phyloP scores from a whole-genome alignment of 2,329 filamentous ascomycete species.

The Cladophialophora bantiana region DNA sequence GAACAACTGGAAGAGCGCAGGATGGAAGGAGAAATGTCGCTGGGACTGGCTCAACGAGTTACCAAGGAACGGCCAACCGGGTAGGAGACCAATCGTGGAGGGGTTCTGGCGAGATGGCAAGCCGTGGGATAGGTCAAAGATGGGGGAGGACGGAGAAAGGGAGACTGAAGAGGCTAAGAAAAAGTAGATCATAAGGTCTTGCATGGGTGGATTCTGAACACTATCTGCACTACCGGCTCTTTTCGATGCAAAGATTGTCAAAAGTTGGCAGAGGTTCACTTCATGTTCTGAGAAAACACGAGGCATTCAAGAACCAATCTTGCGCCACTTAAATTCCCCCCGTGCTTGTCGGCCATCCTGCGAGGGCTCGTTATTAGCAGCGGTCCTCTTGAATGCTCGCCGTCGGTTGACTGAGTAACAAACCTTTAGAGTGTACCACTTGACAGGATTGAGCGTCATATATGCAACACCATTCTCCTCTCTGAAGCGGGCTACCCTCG shows the following conservation, averaged over 20 bases:
- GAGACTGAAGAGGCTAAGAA: not conserved
- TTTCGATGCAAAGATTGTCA: no score
- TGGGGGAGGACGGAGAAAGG: not conserved
- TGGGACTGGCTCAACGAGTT: slow-evolving; percentile 34
- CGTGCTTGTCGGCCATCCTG: slow-evolving; percentile 30
- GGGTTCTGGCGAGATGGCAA: slow-evolving; percentile 33
- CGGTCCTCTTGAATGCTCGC: not conserved
- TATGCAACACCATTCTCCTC: slow-evolving; percentile 19
- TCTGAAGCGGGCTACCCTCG: slow-evolving; percentile 12
- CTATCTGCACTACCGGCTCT: no score
- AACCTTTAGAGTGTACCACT: slow-evolving; percentile 29
- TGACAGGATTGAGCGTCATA: slow-evolving; percentile 30
- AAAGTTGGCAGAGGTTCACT: no score
- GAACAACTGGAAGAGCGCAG: slow-evolving; percentile 41
- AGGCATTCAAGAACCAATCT: slow-evolving; percentile 21
- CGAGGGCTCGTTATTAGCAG: not conserved
- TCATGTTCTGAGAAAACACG: no score
- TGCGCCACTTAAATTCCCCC: slow-evolving; percentile 33
- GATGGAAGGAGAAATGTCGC: slow-evolving; percentile 38
- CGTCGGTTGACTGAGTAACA: not conserved
- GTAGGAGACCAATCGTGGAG: slow-evolving; percentile 23
- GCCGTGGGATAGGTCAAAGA: slow-evolving; percentile 14
- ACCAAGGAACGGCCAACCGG: slow-evolving; percentile 22
- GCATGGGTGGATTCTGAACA: not conserved
- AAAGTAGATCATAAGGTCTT: not conserved